Base-by-base conservation (phyloP, 1,284 basidiomycete genomes). In the Naganishia albida region DNA sequence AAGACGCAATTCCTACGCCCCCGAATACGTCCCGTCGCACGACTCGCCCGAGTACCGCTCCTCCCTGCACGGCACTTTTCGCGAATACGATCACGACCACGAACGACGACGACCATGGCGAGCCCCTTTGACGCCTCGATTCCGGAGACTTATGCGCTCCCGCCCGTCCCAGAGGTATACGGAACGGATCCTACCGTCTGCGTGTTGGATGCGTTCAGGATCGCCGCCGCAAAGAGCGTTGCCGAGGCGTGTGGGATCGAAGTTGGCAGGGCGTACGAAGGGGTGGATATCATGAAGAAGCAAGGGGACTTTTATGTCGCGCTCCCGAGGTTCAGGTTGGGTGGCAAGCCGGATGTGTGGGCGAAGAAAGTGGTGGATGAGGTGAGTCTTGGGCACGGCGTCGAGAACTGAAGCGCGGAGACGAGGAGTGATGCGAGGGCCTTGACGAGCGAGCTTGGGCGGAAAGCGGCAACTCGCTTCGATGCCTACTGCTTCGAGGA, bases 271-370 rank as follows among this genome's bases (percentile, higher is more conserved):
- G 90, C 87, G 0, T 95, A 89, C 76, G 78, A 84, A 30, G 94
- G 90, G 16, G 89, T 97, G 6, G 90, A 94, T 77, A 89, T 88
- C 70, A 74, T 90, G 54, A 93, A 93, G 81, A 94, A 95, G 80
- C 91, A 89, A 18, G 87, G 85, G 52, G 95, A 99, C 80, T 93
- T 96, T 72, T 91, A 90, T 0, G 85, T 99, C 38, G 93, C 96
- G 4, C 80, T 98, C 48, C 91, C 94, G 28, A 85, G 95, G 65
- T 98, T 95, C 81, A 85, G 90, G 70, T 83, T 97, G 55, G 87
- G 87, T 4, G 91, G 87, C 46, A 95, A 95, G 74, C 84, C 89
- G 1, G 87, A 90, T 64, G 88, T 89, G 59, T 82, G 90, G 44
- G 91, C 88, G 1, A 82, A 85, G 69, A 86, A 88, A 77, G 87